Evolutionary conservation across 441 rosid genomes (phyloP), one percentile per base, ranked within the genome.

Genomic region (Jatropha multifida): DNA sequence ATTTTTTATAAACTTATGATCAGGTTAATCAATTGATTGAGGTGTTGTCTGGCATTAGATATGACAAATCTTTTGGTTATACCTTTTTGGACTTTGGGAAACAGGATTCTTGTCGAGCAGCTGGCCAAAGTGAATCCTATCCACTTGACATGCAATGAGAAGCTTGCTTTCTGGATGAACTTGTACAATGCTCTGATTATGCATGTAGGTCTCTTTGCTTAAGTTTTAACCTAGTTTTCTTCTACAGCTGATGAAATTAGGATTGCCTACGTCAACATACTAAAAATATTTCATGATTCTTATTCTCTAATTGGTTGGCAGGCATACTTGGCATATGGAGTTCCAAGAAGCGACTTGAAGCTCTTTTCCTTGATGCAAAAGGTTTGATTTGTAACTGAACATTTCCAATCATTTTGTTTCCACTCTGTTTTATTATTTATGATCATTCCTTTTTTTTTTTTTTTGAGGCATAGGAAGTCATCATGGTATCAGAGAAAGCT

Each of bases 301-400:
- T 18, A 15, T 15, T 37, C 23, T 73, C 48, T 32, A 32, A 32
- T 76, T 49, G 55, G 26, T 80, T 65, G 42, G 71, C 86, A 92
- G 96, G 98, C 94, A 38, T 94, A 90, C 86, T 89, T 94, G 85
- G 98, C 97, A 32, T 94, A 90, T 75, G 97, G 98, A 17, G 94
- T 94, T 66, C 96, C 96, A 18, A 86, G 87, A 83, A 90, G 93
- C 32, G 98, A 94, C 79, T 77, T 92, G 82, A 92, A 92, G 87
- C 86, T 90, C 79, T 94, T 94, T 86, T 92, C 97, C 7, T 83
- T 90, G 85, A 88, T 94, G 96, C 97, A 94, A 86, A 94, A 92
- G 98, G 97, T 94, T 75, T 75, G 78, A 68, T 77, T 78, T 55
- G 69, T 65, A 9, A 32, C 40, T 64, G 42, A 38, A 74, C 37